These are phyloP conservation scores for Fraxinus excelsior DNA, from an alignment of 257 asterid genomes.

Conservation along the genomic window DNA sequence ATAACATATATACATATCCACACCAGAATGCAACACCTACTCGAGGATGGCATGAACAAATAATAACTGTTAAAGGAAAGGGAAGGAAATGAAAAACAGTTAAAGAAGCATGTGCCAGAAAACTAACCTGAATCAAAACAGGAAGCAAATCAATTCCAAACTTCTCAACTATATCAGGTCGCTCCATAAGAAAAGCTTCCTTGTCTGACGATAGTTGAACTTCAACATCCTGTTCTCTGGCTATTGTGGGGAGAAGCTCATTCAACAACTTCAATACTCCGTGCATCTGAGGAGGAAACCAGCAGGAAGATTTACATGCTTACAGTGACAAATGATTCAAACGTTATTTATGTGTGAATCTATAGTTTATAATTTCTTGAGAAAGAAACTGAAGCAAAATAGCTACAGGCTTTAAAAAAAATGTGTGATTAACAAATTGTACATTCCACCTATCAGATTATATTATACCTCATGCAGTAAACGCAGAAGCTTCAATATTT, in stretches of 20 bases:
- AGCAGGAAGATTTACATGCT: slow-evolving; percentile 16
- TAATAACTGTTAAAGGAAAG: not conserved
- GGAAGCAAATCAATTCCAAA: slow-evolving; percentile 89
- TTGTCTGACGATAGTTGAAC: slow-evolving; percentile 53
- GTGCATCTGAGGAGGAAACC: slow-evolving; percentile 51
- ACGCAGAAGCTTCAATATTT: not conserved
- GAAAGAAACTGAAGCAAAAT: slow-evolving; percentile 7
- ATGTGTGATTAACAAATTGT: not conserved
- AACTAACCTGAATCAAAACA: slow-evolving; percentile 71
- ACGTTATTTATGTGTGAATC: slow-evolving; percentile 8
- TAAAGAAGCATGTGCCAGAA: slow-evolving; percentile 20
- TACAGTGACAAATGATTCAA: not conserved
- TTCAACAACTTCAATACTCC: slow-evolving; percentile 80
- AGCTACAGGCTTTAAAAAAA: too few relatives aligned
- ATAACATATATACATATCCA: slow-evolving; percentile 63
- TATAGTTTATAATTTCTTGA: not conserved
- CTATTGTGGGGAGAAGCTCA: slow-evolving; percentile 73
- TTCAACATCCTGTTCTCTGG: slow-evolving; percentile 45
- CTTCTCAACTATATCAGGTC: slow-evolving; percentile 72
- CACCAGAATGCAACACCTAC: slow-evolving; percentile 95
- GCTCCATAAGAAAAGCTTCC: slow-evolving; percentile 60
- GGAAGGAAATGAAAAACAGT: slow-evolving; percentile 7
- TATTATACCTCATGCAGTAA: not conserved
- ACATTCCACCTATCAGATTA: not conserved
- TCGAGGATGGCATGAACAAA: slow-evolving; percentile 36